Evolutionary conservation across 306 rosid species (phyloP).

Genomic region (Elaeagnus macrophylla): DNA sequence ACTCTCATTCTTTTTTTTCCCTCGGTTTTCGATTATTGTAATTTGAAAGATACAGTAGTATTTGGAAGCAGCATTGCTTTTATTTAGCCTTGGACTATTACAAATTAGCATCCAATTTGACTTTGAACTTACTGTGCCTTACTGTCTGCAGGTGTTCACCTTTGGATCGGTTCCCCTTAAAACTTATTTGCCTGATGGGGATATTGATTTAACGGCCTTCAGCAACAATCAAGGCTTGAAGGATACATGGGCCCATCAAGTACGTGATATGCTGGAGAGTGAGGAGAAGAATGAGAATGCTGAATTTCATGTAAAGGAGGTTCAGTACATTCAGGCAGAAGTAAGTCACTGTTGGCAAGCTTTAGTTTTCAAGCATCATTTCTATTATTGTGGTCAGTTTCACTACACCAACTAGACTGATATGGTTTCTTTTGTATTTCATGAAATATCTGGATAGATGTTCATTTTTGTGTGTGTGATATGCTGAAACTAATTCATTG

Average conservation of each 20-base stretch:
- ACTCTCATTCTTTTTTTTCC: not conserved
- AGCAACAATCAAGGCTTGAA: conserved; percentile 69
- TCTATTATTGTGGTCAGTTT: no score
- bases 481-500: no score
- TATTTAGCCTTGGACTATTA: no score
- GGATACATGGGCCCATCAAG: conserved; percentile 93
- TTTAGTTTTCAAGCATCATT: conserved; percentile 6
- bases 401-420: no score
- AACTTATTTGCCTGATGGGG: conserved; percentile 99
- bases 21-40: not conserved
- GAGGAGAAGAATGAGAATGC: conserved; percentile 94
- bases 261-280: conserved; percentile 77
- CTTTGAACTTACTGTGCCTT: conserved; percentile 1
- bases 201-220: conserved; percentile 91
- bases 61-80: no score
- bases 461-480: no score
- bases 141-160: conserved; percentile 63
- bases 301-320: conserved; percentile 88
- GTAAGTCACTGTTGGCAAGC: conserved; percentile 36
- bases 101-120: not conserved
- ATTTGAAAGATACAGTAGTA: no score
- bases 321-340: conserved; percentile 98
- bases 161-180: conserved; percentile 98
- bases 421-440: no score
- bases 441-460: no score